Conservation (phyloP, 208 protist species). For the Jaenimonas drosophilae region DNA sequence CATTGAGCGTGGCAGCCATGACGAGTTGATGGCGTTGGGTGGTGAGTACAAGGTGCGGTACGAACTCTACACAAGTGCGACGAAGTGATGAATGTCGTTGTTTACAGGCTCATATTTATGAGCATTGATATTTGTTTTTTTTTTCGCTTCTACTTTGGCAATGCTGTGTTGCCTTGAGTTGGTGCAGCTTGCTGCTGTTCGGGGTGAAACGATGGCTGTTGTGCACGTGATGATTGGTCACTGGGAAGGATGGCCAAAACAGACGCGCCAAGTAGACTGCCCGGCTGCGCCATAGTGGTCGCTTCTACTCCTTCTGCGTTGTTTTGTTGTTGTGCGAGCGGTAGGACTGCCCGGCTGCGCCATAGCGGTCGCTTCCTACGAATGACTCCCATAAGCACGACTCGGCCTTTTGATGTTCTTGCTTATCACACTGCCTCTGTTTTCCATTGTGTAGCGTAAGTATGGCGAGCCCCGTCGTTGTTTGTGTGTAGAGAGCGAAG, state of each 20-base stretch:
- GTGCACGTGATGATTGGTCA: neutral
- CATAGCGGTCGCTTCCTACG: too few species aligned
- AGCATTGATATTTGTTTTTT: conserved; percentile 15
- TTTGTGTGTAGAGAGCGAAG: neutral
- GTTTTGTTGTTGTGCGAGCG: too few species aligned
- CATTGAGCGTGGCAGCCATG: conserved; percentile 64
- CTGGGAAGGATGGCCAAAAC: neutral
- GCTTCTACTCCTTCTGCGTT: neutral
- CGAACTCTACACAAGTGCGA: conserved; percentile 37
- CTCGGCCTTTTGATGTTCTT: neutral
- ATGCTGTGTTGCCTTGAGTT: neutral
- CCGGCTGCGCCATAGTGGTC: neutral
- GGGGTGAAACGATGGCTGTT: neutral
- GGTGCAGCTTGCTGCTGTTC: neutral
- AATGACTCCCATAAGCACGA: too few species aligned
- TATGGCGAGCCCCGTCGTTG: neutral
- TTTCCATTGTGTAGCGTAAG: neutral
- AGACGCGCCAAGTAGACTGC: neutral
- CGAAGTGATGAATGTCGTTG: conserved; percentile 6
- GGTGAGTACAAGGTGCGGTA: conserved; percentile 63
- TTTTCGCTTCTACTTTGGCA: conserved; percentile 2
- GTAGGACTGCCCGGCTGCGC: too few species aligned
- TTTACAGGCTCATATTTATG: conserved; percentile 3
- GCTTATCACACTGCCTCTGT: neutral
- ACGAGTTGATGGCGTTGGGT: conserved; percentile 60